Evolutionary conservation across 805 yeast genomes (phyloP).

Genomic region (Starmerella potacharoeniae): DNA sequence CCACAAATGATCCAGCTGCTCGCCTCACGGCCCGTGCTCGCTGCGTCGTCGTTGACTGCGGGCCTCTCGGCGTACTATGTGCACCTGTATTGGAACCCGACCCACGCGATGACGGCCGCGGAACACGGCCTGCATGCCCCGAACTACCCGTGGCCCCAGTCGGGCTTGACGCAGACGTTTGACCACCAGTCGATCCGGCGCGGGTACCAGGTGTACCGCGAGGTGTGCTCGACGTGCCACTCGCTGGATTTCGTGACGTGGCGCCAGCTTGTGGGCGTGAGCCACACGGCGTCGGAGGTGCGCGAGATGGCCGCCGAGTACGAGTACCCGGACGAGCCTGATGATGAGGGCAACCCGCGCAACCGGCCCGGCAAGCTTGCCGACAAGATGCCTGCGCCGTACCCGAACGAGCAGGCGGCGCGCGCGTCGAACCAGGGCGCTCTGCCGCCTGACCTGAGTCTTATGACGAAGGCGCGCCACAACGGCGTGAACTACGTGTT

Average conservation of each 20-base stretch:
- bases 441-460: slow-evolving; percentile 91
- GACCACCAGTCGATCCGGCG: slow-evolving; percentile 96
- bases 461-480: slow-evolving; percentile 97
- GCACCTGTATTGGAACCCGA: slow-evolving; percentile 36
- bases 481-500: slow-evolving; percentile 95
- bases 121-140: slow-evolving; percentile 99
- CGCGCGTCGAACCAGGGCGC: slow-evolving; percentile 99
- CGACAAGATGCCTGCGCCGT: slow-evolving; percentile 89
- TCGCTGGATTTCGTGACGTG: slow-evolving; percentile 94
- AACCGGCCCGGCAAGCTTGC: slow-evolving; percentile 97
- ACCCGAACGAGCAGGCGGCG: slow-evolving; percentile 97
- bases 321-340: slow-evolving; percentile 94
- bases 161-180: slow-evolving; percentile 51
- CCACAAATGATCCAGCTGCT: slow-evolving; percentile 15
- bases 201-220: slow-evolving; percentile 97
- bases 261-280: slow-evolving; percentile 96
- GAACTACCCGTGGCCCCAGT: slow-evolving; percentile 84
- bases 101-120: slow-evolving; percentile 95
- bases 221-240: slow-evolving; percentile 98
- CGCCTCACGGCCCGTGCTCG: slow-evolving; percentile 20
- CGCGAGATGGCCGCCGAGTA: slow-evolving; percentile 90
- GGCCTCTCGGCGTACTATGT: slow-evolving; percentile 20
- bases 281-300: slow-evolving; percentile 83
- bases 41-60: slow-evolving; percentile 17
- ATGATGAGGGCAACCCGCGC: slow-evolving; percentile 93